Evolutionary conservation across 495 filamentous ascomycete genomes (phyloP), one percentile per base, ranked within the genome.

Genomic region (Penicillium manginii): DNA sequence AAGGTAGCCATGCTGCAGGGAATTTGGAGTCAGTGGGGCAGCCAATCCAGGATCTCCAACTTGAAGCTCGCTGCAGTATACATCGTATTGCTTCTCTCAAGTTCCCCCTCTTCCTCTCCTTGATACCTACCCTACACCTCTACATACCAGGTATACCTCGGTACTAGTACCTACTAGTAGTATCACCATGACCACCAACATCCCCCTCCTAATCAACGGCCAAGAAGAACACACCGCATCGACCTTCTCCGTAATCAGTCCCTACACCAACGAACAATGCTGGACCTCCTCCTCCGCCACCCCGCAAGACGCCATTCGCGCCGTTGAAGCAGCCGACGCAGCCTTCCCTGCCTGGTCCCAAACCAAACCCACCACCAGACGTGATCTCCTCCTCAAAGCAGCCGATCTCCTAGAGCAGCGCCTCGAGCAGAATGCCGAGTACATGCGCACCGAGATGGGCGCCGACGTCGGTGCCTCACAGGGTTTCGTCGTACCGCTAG

Each of bases 141-240:
- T 29, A 29, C 6, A 37, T 37, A 37, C 35, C 15, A 12, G n/a
- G 40, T 17, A n/a, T 43, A 43, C 15, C 40, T 8, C 6, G 14
- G 14, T 40, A 40, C 37, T 40, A 33, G 5, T 33, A 33, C 37
- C 14, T 8, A 12, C 7, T 12, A 5, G 37, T 12, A 33, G 5
- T 32, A 49, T n/a, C 12, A 54, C 37, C 47, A 59, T 66, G 59
- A 49, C 47, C 21, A 33, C 17, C 40, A 43, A 43, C 40, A 77
- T 92, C 15, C 91, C 91, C 35, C 82, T 94, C 59, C 76, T 87
- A 45, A 89, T 93, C 74, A 84, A 87, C 59, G 88, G 87, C 71
- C 76, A 86, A 66, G 84, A 91, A 55, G 77, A 83, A 55, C 73
- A 70, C 47, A 75, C 83, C 10, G 52, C 75, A 3, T 74, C 78